Evolutionary conservation across 768 basidiomycete genomes (phyloP).

Genomic region (Clitopilus passeckerianus): DNA sequence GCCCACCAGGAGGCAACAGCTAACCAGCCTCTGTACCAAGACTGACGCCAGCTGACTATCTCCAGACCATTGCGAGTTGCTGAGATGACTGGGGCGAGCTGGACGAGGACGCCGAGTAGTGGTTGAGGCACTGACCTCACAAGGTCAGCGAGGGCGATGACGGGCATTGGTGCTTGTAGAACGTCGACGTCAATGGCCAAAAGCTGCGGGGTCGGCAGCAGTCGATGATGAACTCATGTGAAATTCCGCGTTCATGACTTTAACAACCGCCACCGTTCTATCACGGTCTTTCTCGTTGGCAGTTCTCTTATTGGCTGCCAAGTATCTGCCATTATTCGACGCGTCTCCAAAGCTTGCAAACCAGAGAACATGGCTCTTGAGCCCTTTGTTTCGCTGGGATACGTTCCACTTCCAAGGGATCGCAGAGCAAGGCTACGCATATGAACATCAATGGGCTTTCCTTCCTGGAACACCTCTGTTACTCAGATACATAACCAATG

Average conservation of each 20-base stretch:
- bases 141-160: conserved; percentile 30
- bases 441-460: conserved; percentile 89
- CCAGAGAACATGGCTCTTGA: not conserved
- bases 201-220: conserved; percentile 4
- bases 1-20: conserved; percentile 75
- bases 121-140: conserved; percentile 57
- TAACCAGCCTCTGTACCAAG: conserved; percentile 62
- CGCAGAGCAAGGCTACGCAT: conserved; percentile 48
- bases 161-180: not conserved
- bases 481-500: conserved; percentile 33
- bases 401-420: conserved; percentile 74
- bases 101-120: conserved; percentile 55
- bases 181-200: not conserved
- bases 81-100: conserved; percentile 52
- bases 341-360: not conserved
- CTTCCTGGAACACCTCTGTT: conserved; percentile 63
- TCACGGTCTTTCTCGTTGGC: conserved; percentile 32
- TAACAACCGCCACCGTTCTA: conserved; percentile 10
- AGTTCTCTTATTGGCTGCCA: conserved; percentile 26
- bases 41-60: conserved; percentile 51
- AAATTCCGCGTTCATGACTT: not conserved
- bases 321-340: conserved; percentile 6
- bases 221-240: not conserved
- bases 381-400: conserved; percentile 78
- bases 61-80: conserved; percentile 36